A percentile compares a stretch with the other conserved stretches of the same genome.
These are phyloP conservation scores for Fistulinella prunicolor DNA, from an alignment of 768 basidiomycete species.

Conservation along the genomic window DNA sequence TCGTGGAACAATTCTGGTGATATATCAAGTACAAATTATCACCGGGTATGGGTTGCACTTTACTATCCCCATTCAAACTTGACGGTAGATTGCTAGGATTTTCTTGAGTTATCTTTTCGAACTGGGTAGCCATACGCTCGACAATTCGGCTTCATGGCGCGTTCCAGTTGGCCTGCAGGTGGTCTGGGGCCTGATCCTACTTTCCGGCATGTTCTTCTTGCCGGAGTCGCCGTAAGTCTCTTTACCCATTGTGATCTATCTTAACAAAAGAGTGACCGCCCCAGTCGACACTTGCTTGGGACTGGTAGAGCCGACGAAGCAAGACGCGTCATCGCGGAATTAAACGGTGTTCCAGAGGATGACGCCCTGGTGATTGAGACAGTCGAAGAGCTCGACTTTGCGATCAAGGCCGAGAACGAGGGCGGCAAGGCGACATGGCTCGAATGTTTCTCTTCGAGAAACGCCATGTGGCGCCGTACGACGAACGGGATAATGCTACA, in stretches of 20 bases:
- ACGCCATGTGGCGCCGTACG: conserved; percentile 70
- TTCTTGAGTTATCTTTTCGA: conserved; percentile 73
- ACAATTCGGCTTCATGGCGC: conserved; percentile 65
- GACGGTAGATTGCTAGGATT: conserved; percentile 53
- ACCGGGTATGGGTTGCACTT: conserved; percentile 45
- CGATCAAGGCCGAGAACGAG: conserved; percentile 70
- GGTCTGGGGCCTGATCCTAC: conserved; percentile 61
- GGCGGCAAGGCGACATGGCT: conserved; percentile 77
- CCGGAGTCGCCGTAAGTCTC: conserved; percentile 70
- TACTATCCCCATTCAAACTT: background rate
- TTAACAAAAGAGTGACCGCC: background rate
- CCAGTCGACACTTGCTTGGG: conserved; percentile 71
- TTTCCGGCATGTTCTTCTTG: conserved; percentile 70
- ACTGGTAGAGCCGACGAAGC: conserved; percentile 52
- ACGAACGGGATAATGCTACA: conserved; percentile 81
- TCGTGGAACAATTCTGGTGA: conserved; percentile 66
- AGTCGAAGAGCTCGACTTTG: conserved; percentile 62
- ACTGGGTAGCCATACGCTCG: conserved; percentile 56
- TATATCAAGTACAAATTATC: conserved; percentile 79
- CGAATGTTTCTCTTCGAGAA: conserved; percentile 71
- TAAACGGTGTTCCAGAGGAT: conserved; percentile 62
- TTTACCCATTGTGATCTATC: background rate
- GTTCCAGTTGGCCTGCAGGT: conserved; percentile 75
- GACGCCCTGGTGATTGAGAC: conserved; percentile 57
- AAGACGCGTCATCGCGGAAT: conserved; percentile 55